Evolutionary conservation across 192 early-diverging fungal genomes (phyloP), one percentile per base, ranked within the genome.

Genomic region (Coemansia guatemalensis): DNA sequence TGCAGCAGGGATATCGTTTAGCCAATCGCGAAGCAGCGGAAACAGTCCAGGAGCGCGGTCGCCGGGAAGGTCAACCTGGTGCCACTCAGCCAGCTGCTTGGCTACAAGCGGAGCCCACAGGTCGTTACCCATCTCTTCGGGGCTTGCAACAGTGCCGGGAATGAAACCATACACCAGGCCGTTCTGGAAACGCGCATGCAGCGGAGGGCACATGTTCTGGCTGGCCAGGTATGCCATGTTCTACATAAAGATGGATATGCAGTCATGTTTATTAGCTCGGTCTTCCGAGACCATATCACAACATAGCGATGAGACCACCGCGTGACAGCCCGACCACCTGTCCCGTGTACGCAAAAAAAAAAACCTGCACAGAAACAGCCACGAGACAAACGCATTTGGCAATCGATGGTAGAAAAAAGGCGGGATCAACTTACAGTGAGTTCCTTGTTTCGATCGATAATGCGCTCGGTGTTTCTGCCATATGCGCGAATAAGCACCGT

Each of bases 151-250:
- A 9, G 76, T 77, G 5, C 95, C 93, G 8, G 86, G 79, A 23
- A 95, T 85, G 58, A 76, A 98, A 3, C 96, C 96, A 73, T 98
- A 96, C 22, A 95, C 88, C 2, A 98, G 68, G 5, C 96, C 96
- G 75, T 96, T 96, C n/a, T 82, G 71, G 73, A 98, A 96, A 24
- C 88, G 84, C 20, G 88, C 93, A 70, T 94, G 90, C 0, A 96
- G 68, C 21, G 87, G 87, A 21, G 93, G 93, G 44, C 87, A 85
- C 63, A 95, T 71, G 35, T 86, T 86, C 44, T 85, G 78, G 29
- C 79, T 69, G 22, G 92, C 87, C 23, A 97, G 76, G 1, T 85
- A 78, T 29, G 89, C 73, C 80, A 97, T 88, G 64, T 94, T 97
- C 92, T 95, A 65, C 53, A 64, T 14, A 57, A 25, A 21, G 35